phyloP scores from a whole-genome alignment of 2,329 filamentous ascomycete species.

The Monilinia aucupariae region DNA sequence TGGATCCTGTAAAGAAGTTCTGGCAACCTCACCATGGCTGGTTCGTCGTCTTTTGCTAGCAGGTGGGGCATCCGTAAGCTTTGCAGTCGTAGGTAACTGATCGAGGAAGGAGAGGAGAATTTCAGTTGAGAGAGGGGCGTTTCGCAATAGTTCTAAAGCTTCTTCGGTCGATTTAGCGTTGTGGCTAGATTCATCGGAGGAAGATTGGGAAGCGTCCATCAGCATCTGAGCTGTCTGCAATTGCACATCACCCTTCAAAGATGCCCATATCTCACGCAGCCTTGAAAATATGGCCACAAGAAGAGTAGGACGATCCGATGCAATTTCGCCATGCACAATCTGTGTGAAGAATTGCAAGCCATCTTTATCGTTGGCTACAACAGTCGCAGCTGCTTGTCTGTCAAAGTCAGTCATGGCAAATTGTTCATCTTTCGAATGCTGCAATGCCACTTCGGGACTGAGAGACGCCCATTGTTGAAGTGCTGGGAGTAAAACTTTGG shows the following conservation, averaged over 20 bases:
- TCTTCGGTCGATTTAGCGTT: constrained; percentile 46
- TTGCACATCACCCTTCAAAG: constrained; percentile 60
- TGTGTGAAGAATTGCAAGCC: constrained; percentile 50
- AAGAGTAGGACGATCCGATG: constrained; percentile 46
- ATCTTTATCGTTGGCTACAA: constrained; percentile 53
- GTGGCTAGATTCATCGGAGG: constrained; percentile 32
- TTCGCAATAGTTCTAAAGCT: constrained; percentile 66
- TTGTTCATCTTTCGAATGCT: constrained; percentile 45
- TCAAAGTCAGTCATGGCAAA: constrained; percentile 46
- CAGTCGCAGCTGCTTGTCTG: constrained; percentile 45
- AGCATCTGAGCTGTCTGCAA: constrained; percentile 56
- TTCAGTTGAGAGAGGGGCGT: constrained; percentile 65
- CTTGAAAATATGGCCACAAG: constrained; percentile 61
- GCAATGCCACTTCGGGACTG: constrained; percentile 44
- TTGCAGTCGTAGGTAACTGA: constrained; percentile 65
- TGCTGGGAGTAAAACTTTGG: constrained; percentile 68
- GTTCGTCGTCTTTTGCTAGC: constrained; percentile 74
- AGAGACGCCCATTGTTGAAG: constrained; percentile 64
- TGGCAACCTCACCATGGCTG: constrained; percentile 63
- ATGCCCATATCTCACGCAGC: constrained; percentile 66
- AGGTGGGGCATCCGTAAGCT: constrained; percentile 65
- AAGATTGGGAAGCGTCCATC: constrained; percentile 52
- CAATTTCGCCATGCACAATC: constrained; percentile 43
- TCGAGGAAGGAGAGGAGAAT: constrained; percentile 69
- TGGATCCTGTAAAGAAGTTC: constrained; percentile 56